phyloP scores from a whole-genome alignment of 441 rosid species.

The Jatropha podagrica region DNA sequence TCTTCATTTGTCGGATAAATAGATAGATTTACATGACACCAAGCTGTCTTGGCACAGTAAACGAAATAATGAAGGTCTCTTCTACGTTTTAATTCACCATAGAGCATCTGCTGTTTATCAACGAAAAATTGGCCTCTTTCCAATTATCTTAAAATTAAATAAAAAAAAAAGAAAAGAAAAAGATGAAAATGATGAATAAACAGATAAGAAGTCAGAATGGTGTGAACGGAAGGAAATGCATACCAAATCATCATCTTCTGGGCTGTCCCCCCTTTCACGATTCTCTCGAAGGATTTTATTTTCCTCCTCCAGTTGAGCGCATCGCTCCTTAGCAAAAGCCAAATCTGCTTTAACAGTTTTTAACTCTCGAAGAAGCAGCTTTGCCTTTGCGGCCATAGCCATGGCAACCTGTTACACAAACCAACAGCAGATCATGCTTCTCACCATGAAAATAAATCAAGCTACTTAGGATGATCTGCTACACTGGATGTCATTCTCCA shows the following conservation, averaged over 20 bases:
- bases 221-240: not conserved
- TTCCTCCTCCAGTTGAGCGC: slow-evolving; percentile 88
- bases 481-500: not conserved
- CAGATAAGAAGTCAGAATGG: not conserved
- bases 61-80: not conserved
- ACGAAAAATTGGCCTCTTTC: not conserved
- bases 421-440: slow-evolving; percentile 21
- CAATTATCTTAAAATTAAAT: not conserved
- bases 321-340: slow-evolving; percentile 85
- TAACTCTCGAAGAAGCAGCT: slow-evolving; percentile 88
- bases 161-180: not conserved
- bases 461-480: not conserved
- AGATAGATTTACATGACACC: not conserved
- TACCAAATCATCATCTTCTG: slow-evolving; percentile 93
- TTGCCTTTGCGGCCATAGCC: slow-evolving; percentile 99
- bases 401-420: slow-evolving; percentile 74
- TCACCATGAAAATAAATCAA: slow-evolving; percentile 10
- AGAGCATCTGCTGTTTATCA: not conserved
- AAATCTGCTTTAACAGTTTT: slow-evolving; percentile 95
- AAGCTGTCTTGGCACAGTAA: not conserved
- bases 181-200: not conserved
- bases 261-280: slow-evolving; percentile 56
- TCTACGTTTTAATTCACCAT: not conserved
- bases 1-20: not conserved
- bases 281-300: slow-evolving; percentile 77